Percentiles rank a stretch among this genome's conserved stretches.
phyloP scores from a whole-genome alignment of 768 basidiomycete species.

The Suillus cothurnatus region DNA sequence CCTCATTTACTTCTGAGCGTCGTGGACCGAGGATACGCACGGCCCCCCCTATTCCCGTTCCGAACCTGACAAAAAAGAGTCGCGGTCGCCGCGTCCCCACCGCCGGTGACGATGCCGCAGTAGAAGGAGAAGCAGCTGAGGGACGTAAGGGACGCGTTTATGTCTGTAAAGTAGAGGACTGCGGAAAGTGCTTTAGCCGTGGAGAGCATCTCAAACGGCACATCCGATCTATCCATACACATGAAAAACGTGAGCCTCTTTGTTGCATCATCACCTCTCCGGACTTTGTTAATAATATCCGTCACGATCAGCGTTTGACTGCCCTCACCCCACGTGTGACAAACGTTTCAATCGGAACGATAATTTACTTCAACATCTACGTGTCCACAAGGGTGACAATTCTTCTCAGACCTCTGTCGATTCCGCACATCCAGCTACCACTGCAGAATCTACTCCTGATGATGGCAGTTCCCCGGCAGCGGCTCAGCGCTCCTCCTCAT shows the following conservation, averaged over 20 bases:
- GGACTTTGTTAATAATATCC: conserved; percentile 19
- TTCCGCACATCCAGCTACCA: conserved; percentile 25
- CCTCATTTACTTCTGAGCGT: conserved; percentile 39
- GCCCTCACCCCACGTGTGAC: conserved; percentile 65
- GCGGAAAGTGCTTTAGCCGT: conserved; percentile 73
- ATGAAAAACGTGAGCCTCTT: conserved; percentile 67
- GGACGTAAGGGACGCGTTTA: conserved; percentile 44
- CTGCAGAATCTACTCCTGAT: conserved; percentile 26
- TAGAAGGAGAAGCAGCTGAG: conserved; percentile 28
- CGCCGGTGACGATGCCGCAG: conserved; percentile 23
- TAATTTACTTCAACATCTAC: conserved; percentile 78
- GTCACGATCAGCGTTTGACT: conserved; percentile 64
- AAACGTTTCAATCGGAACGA: conserved; percentile 80
- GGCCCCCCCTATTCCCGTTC: conserved; percentile 68
- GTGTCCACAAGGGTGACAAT: conserved; percentile 57
- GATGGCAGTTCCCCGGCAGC: conserved; percentile 10
- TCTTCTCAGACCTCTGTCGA: conserved; percentile 37
- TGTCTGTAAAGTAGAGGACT: conserved; percentile 67
- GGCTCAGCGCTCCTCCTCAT: conserved; percentile 28
- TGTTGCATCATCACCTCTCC: conserved; percentile 17
- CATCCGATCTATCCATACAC: conserved; percentile 72
- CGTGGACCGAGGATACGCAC: conserved; percentile 54
- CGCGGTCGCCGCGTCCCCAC: conserved; percentile 79
- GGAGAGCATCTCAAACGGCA: conserved; percentile 79
- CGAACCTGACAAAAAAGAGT: conserved; percentile 79